Base-by-base conservation (phyloP, 352 stramenopile genomes). In the Hyaloperonospora brassicae region DNA sequence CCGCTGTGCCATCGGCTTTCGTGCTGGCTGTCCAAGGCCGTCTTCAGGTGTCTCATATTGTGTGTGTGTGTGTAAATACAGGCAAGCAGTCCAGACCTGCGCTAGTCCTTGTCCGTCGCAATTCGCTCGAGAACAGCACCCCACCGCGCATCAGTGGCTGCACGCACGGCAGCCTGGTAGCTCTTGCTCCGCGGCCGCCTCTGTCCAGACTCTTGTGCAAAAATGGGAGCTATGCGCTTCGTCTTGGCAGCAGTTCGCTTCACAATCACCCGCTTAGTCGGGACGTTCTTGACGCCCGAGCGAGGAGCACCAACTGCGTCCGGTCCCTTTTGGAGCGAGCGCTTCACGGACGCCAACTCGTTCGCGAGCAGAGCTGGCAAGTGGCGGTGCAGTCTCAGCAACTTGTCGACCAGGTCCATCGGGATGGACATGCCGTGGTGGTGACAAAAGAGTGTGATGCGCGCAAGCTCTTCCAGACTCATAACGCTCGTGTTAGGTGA, bases 391-490 rank as follows among this genome's bases (percentile, higher is more conserved):
- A 87, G 50, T 49, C 70, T 57, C 14, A 83, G 51, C 44, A 89
- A 44, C 49, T 73, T 66, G 23, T 55, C 61, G 11, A 60, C 66
- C 5, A 81, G 50, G 23, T 62, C 64, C n/a, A 49, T 57, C 14
- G 61, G 70, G 35, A 87, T 57, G 9, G 68, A 51, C 34, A 81
- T 56, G 6, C 74, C 74, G 31, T 85, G 59, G 40, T 63, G 74
- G 52, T 87, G 77, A 53, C 70, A 76, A 47, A 86, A 83, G 27
- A 84, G 66, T 31, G 73, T 64, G 13, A 87, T 62, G 21, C 62
- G 57, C 30, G 64, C 73, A 23, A 87, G 56, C 41, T 87, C 74
- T 14, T 52, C 50, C 9, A 67, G 68, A n/a, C 70, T 62, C 17
- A 86, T 69, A 44, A 55, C 40, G 25, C 21, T 40, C 4, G 24